phyloP scores from a whole-genome alignment of 495 filamentous ascomycete species.

The Alectoria sarmentosa region DNA sequence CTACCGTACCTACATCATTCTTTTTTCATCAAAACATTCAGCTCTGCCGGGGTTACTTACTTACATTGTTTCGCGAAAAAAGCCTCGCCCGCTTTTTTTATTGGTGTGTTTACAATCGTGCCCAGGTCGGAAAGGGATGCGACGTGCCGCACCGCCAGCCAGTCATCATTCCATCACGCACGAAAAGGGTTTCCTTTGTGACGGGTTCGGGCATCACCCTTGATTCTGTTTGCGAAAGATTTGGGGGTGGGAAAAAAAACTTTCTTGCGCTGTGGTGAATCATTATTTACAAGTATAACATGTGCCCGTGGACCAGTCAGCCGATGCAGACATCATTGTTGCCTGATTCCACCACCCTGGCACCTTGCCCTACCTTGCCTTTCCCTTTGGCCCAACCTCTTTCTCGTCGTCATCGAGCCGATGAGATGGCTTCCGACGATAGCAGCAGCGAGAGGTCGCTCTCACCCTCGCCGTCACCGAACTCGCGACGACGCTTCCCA shows the following conservation, averaged over 20 bases:
- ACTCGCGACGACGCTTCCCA: constrained; percentile 14
- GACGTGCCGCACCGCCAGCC: constrained; percentile 1
- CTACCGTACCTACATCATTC: neutral
- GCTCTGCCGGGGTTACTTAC: neutral
- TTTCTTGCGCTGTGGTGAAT: neutral
- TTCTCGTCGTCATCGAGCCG: constrained; percentile 2
- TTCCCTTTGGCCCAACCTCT: neutral
- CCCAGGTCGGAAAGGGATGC: neutral
- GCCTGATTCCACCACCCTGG: neutral
- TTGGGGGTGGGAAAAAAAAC: neutral
- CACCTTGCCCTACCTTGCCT: neutral
- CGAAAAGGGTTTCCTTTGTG: neutral
- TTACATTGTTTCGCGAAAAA: too few species aligned
- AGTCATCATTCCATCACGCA: neutral
- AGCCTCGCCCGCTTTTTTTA: too few species aligned
- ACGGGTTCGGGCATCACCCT: neutral
- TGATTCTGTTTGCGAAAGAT: neutral
- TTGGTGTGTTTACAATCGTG: neutral
- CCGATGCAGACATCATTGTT: neutral
- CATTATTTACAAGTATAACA: neutral
- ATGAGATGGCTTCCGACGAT: constrained; percentile 13
- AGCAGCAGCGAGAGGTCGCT: constrained; percentile 22
- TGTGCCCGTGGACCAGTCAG: neutral
- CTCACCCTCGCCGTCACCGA: constrained; percentile 16
- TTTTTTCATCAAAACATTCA: neutral